A percentile compares a stretch with the other conserved stretches of the same genome.
These are phyloP conservation scores for Mucor irregularis DNA, from an alignment of 371 early-diverging fungal genomes.

Conservation along the genomic window DNA sequence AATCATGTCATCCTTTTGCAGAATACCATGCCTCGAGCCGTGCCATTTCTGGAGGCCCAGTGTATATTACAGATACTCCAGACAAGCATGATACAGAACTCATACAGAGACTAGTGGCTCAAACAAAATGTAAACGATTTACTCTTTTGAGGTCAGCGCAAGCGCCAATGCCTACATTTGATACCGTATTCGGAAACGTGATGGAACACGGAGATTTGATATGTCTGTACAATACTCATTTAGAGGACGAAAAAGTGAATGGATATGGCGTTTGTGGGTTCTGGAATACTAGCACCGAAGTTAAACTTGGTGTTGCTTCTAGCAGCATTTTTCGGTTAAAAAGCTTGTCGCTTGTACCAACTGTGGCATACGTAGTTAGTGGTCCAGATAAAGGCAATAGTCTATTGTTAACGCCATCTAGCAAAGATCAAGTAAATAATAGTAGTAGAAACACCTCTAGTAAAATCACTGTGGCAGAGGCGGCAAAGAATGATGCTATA, in stretches of 20 bases:
- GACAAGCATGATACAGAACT: slow-evolving; percentile 25
- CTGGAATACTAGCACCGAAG: slow-evolving; percentile 15
- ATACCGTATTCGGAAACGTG: slow-evolving; percentile 19
- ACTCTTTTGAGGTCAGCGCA: slow-evolving; percentile 11
- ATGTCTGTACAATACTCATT: slow-evolving; percentile 9
- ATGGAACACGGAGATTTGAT: slow-evolving; percentile 2
- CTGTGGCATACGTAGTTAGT: slow-evolving; percentile 8
- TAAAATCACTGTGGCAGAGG: not conserved
- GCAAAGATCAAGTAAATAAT: not conserved
- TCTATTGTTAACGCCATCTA: not conserved
- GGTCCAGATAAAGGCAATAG: slow-evolving; percentile 12
- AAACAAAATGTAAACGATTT: slow-evolving; percentile 2
- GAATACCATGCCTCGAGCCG: slow-evolving; percentile 49
- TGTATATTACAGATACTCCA: slow-evolving; percentile 46
- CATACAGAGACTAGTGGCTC: slow-evolving; percentile 17
- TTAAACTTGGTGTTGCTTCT: slow-evolving; percentile 2
- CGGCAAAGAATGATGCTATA: not conserved
- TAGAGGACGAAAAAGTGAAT: not conserved
- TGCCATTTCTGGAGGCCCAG: slow-evolving; percentile 45
- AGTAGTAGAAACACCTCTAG: not conserved
- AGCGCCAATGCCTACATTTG: slow-evolving; percentile 11
- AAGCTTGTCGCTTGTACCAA: not conserved
- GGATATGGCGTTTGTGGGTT: slow-evolving; percentile 16
- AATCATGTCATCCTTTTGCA: slow-evolving; percentile 44
- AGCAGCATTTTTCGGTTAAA: not conserved